Conservation (phyloP, 2,329 filamentous ascomycete genomes). For the Nigrospora sphaerica region DNA sequence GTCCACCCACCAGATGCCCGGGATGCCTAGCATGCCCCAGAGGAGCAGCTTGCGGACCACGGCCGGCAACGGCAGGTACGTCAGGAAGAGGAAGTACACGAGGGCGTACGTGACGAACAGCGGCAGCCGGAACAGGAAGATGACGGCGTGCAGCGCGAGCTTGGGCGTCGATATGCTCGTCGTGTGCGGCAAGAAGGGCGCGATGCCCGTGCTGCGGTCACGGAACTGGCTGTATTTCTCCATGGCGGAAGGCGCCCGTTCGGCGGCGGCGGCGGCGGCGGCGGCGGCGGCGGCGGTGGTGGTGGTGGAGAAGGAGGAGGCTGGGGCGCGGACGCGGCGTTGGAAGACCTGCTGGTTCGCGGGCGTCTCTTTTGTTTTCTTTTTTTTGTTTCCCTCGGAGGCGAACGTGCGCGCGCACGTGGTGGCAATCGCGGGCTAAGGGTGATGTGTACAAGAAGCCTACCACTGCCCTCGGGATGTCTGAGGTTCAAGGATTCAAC, state of each 20-base stretch:
- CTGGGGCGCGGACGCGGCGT: no score
- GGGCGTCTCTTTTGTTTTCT: no score
- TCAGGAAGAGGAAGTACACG: slow-evolving; percentile 73
- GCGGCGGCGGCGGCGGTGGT: not conserved
- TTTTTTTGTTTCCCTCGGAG: no score
- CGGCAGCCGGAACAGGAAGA: slow-evolving; percentile 77
- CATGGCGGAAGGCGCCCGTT: slow-evolving; percentile 45
- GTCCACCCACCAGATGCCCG: slow-evolving; percentile 97
- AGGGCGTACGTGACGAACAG: slow-evolving; percentile 62
- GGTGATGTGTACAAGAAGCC: no score
- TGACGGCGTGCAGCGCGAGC: slow-evolving; percentile 56
- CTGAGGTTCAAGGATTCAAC: no score
- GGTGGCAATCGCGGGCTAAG: no score
- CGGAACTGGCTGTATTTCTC: slow-evolving; percentile 93
- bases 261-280: not conserved
- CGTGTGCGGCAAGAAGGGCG: slow-evolving; percentile 83
- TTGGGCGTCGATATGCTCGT: slow-evolving; percentile 57
- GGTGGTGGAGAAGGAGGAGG: not conserved
- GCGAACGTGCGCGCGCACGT: no score
- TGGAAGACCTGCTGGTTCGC: no score
- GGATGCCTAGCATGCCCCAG: slow-evolving; percentile 81
- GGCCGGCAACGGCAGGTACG: slow-evolving; percentile 64
- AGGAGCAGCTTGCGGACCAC: slow-evolving; percentile 72
- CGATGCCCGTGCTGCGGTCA: slow-evolving; percentile 89
- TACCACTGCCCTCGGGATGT: no score